phyloP scores from a whole-genome alignment of 176 grass and related monocot genomes.

The Elymus sibiricus region DNA sequence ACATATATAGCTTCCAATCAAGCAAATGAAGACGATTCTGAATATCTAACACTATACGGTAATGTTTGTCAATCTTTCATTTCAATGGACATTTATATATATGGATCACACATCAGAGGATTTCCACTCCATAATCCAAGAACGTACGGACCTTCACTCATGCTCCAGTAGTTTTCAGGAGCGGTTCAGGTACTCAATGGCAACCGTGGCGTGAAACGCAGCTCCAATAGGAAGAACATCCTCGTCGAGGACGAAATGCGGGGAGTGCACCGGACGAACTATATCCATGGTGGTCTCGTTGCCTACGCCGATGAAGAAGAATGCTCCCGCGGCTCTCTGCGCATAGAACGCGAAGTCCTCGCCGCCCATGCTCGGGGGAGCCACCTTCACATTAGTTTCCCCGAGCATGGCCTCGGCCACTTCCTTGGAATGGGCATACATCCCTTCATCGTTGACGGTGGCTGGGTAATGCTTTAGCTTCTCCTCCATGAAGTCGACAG shows the following conservation, averaged over 20 bases:
- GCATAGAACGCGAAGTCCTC: conserved; percentile 75
- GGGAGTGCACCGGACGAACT: conserved; percentile 33
- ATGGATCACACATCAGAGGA: too few species aligned
- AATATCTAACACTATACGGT: too few species aligned
- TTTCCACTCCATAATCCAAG: too few species aligned
- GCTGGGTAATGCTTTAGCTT: conserved; percentile 45
- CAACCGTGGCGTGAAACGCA: conserved; percentile 57
- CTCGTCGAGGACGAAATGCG: conserved; percentile 53
- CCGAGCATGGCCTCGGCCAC: conserved; percentile 44
- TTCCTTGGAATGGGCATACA: conserved; percentile 42
- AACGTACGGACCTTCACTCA: too few species aligned
- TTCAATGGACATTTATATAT: too few species aligned
- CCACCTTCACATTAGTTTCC: conserved; percentile 19
- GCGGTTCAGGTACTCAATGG: conserved; percentile 47
- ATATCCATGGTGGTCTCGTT: conserved; percentile 25
- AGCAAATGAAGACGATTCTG: too few species aligned
- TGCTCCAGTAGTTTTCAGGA: background rate
- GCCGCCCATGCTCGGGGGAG: background rate
- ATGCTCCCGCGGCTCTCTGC: conserved; percentile 21
- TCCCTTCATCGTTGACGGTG: conserved; percentile 39
- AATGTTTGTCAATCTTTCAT: too few species aligned
- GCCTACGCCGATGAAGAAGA: conserved; percentile 45
- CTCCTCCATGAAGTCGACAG: conserved; percentile 54
- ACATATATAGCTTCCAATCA: too few species aligned
- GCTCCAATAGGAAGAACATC: conserved; percentile 45